Evolutionary conservation across 2,329 filamentous ascomycete genomes (phyloP), one percentile per base, ranked within the genome.

Genomic region (Remersonia thermophila): DNA sequence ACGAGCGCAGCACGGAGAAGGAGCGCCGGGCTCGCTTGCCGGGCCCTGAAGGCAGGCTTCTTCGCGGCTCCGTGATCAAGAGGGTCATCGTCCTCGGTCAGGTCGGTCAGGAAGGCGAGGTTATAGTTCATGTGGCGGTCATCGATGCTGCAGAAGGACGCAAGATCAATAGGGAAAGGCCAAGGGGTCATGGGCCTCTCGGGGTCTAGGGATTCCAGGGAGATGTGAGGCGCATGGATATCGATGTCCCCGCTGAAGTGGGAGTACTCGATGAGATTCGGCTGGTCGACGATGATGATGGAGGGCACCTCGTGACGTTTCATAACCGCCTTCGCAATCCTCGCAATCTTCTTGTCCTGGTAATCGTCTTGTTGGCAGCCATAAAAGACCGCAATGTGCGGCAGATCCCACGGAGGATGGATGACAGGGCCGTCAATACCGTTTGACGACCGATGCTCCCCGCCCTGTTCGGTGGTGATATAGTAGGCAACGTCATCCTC

Each of bases 71-170:
- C n/a, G n/a, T n/a, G n/a, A n/a, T n/a, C 20, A 23, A 23, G 9
- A 23, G 5, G 16, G 15, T 48, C 43, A 9, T 41, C 42, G 6
- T 43, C 27, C 14, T 55, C 51, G 10, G 48, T 43, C 20, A 63
- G 47, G 3, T 59, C 58, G 7, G 66, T 67, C 27, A 71, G 50
- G 38, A 62, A 64, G n/a, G 66, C 64, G 15, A 71, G 49, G 43
- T 69, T 68, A 40, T 66, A 58, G 47, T 70, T 71, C 59, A 71
- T 64, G 51, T 71, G 67, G 33, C 66, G 57, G 18, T 63, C 60
- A 45, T 70, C 66, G 40, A 70, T 63, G 40, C 65, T 65, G 38
- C 65, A 53, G 44, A 70, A 71, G 9, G 64, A 66, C 2, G 51
- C 49, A 13, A 68, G 50, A 43, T 70, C 66, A 36, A 70, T 63